phyloP scores from a whole-genome alignment of 441 rosid species.

The Syzygium syzygioides region DNA sequence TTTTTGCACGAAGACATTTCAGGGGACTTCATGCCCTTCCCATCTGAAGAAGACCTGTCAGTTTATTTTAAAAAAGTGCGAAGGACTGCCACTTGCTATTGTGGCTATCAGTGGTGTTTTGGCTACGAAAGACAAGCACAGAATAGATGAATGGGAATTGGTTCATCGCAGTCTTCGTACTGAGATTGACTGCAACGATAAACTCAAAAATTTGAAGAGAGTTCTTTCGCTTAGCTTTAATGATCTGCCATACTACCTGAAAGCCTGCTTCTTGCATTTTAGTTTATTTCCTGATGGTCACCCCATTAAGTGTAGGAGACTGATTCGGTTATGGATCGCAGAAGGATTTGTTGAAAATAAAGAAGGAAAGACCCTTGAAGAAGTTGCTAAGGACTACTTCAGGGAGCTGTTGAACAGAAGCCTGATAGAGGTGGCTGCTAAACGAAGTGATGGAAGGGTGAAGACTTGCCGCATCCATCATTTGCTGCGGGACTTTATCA shows the following conservation, averaged over 20 bases:
- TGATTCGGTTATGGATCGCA: rapidly evolving
- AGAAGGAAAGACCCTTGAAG: neutral
- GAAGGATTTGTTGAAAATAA: neutral
- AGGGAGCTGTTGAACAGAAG: neutral
- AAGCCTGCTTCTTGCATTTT: neutral
- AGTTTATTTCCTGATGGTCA: neutral
- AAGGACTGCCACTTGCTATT: neutral
- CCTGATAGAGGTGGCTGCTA: rapidly evolving
- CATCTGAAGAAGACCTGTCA: neutral
- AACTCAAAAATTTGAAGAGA: neutral
- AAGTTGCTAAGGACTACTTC: rapidly evolving
- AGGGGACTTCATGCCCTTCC: neutral
- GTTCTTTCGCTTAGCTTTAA: neutral
- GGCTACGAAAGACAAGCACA: neutral
- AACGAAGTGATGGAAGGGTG: rapidly evolving
- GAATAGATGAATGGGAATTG: neutral
- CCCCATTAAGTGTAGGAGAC: rapidly evolving
- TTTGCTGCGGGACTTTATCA: rapidly evolving
- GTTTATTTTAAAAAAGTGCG: neutral
- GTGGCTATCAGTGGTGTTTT: neutral
- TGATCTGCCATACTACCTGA: neutral
- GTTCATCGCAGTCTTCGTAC: neutral
- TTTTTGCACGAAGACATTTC: neutral
- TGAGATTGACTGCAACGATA: neutral
- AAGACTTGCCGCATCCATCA: rapidly evolving